phyloP scores from a whole-genome alignment of 768 basidiomycete genomes.

The Clitopilus passeckerianus region DNA sequence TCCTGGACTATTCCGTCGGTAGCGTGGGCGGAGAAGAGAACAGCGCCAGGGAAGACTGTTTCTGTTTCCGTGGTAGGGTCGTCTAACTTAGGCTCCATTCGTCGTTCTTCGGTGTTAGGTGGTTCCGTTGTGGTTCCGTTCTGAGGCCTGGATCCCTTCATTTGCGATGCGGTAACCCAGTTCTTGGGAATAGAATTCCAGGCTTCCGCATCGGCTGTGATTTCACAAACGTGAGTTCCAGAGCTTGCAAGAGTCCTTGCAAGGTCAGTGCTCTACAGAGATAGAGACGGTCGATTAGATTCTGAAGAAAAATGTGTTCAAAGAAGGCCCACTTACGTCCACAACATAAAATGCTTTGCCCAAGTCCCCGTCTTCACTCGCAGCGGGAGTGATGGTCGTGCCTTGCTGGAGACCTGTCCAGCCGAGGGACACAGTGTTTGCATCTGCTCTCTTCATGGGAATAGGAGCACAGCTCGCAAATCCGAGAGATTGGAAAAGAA shows the following conservation, averaged over 20 bases:
- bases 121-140: neutral
- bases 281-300: neutral
- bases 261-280: neutral
- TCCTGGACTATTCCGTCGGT: neutral
- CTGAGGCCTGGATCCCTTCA: neutral
- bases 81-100: too few relatives aligned
- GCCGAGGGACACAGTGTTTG: neutral
- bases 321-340: neutral
- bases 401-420: neutral
- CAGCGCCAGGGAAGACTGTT: neutral
- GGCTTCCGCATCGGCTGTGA: neutral
- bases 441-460: neutral
- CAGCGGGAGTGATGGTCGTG: neutral
- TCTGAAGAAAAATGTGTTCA: neutral
- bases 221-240: neutral
- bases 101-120: too few relatives aligned
- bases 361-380: neutral
- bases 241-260: neutral
- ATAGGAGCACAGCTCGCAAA: neutral
- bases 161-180: neutral
- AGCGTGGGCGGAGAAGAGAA: neutral
- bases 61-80: neutral
- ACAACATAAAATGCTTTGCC: neutral
- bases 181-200: neutral
- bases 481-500: neutral